Percentiles rank a stretch among this genome's conserved stretches.
phyloP scores from a whole-genome alignment of 768 basidiomycete species.

The Stropharia rugosoannulata region DNA sequence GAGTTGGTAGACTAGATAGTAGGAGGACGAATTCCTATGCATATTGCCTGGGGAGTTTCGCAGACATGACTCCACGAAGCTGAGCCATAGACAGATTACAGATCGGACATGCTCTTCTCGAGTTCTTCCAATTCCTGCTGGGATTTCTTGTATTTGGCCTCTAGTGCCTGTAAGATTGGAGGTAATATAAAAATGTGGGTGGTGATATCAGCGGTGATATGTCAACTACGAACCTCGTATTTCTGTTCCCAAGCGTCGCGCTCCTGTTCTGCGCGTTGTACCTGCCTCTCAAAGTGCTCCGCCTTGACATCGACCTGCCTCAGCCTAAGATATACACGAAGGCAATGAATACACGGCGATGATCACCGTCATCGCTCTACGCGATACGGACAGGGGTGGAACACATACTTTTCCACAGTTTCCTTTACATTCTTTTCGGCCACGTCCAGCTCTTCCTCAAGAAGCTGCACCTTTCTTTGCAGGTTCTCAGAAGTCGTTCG shows the following conservation, averaged over 20 bases:
- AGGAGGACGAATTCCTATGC: background rate
- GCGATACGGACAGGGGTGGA: background rate
- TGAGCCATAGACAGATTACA: constrained; percentile 37
- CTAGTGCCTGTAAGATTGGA: constrained; percentile 54
- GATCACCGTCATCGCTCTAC: constrained; percentile 3
- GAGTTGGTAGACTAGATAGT: constrained; percentile 11
- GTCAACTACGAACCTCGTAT: constrained; percentile 66
- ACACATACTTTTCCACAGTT: constrained; percentile 89
- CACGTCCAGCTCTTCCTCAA: constrained; percentile 94
- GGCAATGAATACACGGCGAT: constrained; percentile 5
- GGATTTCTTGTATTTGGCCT: constrained; percentile 67
- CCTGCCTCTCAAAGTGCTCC: constrained; percentile 95
- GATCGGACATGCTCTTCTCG: constrained; percentile 67
- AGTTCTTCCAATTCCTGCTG: constrained; percentile 87
- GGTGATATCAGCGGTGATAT: background rate
- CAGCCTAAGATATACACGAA: constrained; percentile 50
- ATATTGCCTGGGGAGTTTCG: background rate
- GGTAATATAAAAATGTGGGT: background rate
- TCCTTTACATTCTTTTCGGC: constrained; percentile 98
- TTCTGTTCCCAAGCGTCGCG: constrained; percentile 94
- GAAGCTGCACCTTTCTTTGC: constrained; percentile 78
- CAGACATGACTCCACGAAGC: background rate
- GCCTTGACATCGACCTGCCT: constrained; percentile 98
- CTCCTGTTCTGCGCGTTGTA: constrained; percentile 84
- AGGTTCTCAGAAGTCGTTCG: constrained; percentile 75